A percentile compares a stretch with the other conserved stretches of the same genome.
Conservation (phyloP, 169 alveolate genomes). For the Plasmodium vivax region DNA sequence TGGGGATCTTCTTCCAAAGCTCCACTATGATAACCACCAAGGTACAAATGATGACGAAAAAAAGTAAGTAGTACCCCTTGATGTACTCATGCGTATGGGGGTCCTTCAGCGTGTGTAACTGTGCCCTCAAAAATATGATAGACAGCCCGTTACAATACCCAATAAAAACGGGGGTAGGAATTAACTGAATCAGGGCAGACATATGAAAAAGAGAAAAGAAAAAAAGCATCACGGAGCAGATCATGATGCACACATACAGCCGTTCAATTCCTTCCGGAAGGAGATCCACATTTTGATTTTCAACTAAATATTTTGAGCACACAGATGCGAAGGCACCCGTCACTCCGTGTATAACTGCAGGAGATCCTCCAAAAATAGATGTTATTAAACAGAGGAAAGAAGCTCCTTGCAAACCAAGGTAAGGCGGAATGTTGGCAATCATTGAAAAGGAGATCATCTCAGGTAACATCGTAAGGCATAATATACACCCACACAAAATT, state of each 20-base stretch:
- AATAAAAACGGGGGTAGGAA: slow-evolving; percentile 86
- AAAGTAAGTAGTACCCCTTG: slow-evolving; percentile 74
- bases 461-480: slow-evolving; percentile 87
- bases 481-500: slow-evolving; percentile 81
- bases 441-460: slow-evolving; percentile 85
- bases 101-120: slow-evolving; percentile 83
- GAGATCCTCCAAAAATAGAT: slow-evolving; percentile 85
- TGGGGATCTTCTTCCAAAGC: slow-evolving; percentile 70
- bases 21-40: slow-evolving; percentile 64
- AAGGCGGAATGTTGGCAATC: slow-evolving; percentile 87
- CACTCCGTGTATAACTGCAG: slow-evolving; percentile 86
- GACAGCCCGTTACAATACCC: slow-evolving; percentile 88
- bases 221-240: slow-evolving; percentile 81
- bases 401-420: slow-evolving; percentile 85
- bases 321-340: slow-evolving; percentile 85
- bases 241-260: slow-evolving; percentile 67
- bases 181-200: slow-evolving; percentile 83
- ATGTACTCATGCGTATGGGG: slow-evolving; percentile 80
- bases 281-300: slow-evolving; percentile 1
- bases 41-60: slow-evolving; percentile 44
- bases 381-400: slow-evolving; percentile 85
- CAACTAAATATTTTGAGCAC: slow-evolving; percentile 79
- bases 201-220: slow-evolving; percentile 83
- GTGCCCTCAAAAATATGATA: slow-evolving; percentile 84
- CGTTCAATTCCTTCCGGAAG: slow-evolving; percentile 73